These are phyloP conservation scores for Alternaria hordeiaustralica DNA, from an alignment of 2,329 filamentous ascomycete species.

Conservation along the genomic window DNA sequence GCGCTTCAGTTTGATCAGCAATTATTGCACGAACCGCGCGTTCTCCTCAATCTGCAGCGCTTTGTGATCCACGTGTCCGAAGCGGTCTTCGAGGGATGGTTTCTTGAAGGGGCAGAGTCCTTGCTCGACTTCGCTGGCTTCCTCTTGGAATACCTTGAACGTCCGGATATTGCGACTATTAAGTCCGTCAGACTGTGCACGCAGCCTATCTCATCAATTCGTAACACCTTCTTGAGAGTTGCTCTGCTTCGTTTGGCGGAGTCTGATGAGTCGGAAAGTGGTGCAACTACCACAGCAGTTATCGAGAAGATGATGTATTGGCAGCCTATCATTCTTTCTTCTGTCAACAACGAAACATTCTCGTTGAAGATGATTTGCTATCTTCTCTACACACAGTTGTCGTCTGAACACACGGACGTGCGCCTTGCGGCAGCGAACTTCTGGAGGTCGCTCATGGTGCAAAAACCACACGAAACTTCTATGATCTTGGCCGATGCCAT, in stretches of 20 bases:
- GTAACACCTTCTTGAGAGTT: conserved; percentile 77
- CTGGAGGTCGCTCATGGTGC: conserved; percentile 90
- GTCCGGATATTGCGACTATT: conserved; percentile 77
- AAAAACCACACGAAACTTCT: conserved; percentile 84
- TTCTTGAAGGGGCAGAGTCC: conserved; percentile 82
- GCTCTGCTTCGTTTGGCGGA: conserved; percentile 84
- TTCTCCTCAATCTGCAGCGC: conserved; percentile 84
- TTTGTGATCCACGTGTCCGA: conserved; percentile 84
- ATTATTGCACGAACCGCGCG: conserved; percentile 77
- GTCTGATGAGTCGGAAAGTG: conserved; percentile 70
- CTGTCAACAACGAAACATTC: conserved; percentile 78
- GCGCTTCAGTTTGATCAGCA: conserved; percentile 75
- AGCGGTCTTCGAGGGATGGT: conserved; percentile 95
- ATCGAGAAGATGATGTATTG: conserved; percentile 91
- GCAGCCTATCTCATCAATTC: conserved; percentile 78
- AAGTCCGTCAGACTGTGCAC: conserved; percentile 93
- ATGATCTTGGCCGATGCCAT: conserved; percentile 75
- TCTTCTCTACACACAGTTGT: conserved; percentile 86
- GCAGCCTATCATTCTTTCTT: conserved; percentile 87
- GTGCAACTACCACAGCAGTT: conserved; percentile 71
- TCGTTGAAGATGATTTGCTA: conserved; percentile 89
- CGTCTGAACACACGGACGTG: conserved; percentile 71
- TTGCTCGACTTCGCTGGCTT: conserved; percentile 86
- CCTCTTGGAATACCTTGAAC: conserved; percentile 85
- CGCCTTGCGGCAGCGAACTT: conserved; percentile 80